Conservation (phyloP, 2,329 filamentous ascomycete species). For the Podosphaera xanthii region DNA sequence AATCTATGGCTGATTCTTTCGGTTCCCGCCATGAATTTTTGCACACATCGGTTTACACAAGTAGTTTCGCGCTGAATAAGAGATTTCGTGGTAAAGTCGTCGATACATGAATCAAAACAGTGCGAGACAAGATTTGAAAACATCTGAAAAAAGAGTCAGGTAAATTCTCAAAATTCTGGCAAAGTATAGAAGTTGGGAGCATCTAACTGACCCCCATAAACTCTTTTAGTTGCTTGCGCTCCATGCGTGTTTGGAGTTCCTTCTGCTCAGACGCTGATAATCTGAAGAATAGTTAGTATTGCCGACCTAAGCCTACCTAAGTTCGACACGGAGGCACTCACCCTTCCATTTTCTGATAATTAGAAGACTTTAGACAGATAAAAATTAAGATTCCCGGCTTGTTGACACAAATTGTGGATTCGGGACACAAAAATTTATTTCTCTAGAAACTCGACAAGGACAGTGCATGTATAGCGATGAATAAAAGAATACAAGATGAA, state of each 20-base stretch:
- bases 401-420: too few species aligned
- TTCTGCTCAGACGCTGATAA: conserved; percentile 46
- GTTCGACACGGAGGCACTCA: too few species aligned
- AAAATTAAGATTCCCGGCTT: too few species aligned
- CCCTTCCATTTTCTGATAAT: too few species aligned
- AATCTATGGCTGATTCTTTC: conserved; percentile 84
- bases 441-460: too few species aligned
- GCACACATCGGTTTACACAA: conserved; percentile 84
- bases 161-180: background rate
- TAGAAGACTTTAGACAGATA: too few species aligned
- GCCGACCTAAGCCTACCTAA: too few species aligned
- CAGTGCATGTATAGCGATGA: too few species aligned
- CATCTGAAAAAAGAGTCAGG: conserved; percentile 20
- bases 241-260: conserved; percentile 83
- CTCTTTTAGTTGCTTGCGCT: conserved; percentile 96
- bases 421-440: too few species aligned
- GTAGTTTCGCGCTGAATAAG: conserved; percentile 70
- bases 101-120: conserved; percentile 94
- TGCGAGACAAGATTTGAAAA: conserved; percentile 50
- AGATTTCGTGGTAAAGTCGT: conserved; percentile 95
- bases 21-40: conserved; percentile 84
- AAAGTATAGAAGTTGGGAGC: conserved; percentile 4
- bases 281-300: conserved; percentile 8
- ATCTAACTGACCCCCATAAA: conserved; percentile 67
- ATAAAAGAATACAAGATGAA: too few species aligned